These are phyloP conservation scores for Rostrohypoxylon terebratum DNA, from an alignment of 495 filamentous ascomycete species.

Conservation along the genomic window DNA sequence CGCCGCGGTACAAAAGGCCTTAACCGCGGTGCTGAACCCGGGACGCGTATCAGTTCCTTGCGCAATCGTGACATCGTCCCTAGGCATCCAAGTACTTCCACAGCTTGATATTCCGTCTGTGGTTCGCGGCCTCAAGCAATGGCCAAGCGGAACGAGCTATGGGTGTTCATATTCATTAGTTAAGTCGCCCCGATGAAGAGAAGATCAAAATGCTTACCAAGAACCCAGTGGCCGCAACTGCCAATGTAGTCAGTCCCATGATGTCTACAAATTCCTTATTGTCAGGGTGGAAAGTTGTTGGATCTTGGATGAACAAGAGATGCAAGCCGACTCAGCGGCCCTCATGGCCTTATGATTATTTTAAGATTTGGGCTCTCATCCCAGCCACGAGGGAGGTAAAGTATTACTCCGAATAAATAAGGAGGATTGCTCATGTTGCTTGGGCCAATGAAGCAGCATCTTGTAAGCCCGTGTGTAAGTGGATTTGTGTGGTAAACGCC, in stretches of 20 bases:
- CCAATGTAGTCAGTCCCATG: conserved; percentile 27
- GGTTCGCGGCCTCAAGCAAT: neutral
- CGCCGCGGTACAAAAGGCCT: conserved; percentile 43
- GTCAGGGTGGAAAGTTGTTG: neutral
- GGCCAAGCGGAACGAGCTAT: conserved; percentile 20
- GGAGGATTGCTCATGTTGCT: neutral
- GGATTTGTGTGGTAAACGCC: neutral
- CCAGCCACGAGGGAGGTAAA: neutral
- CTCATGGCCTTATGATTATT: neutral
- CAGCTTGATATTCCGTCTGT: conserved; percentile 51
- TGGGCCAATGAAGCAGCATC: conserved; percentile 5
- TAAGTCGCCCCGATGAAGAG: neutral
- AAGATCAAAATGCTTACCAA: conserved; percentile 4
- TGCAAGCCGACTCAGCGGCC: neutral
- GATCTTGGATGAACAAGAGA: neutral
- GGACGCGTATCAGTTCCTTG: conserved; percentile 43
- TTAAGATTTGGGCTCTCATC: neutral
- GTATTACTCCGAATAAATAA: neutral
- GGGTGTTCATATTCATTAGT: conserved; percentile 1
- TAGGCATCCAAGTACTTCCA: conserved; percentile 45
- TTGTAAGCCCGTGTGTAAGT: neutral
- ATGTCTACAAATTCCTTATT: conserved; percentile 5
- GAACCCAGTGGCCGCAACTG: conserved; percentile 19
- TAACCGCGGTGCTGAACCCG: conserved; percentile 45
- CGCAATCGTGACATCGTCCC: conserved; percentile 45